Evolutionary conservation across 2,329 filamentous ascomycete species (phyloP).

Genomic region (Metarhizium guizhouense): DNA sequence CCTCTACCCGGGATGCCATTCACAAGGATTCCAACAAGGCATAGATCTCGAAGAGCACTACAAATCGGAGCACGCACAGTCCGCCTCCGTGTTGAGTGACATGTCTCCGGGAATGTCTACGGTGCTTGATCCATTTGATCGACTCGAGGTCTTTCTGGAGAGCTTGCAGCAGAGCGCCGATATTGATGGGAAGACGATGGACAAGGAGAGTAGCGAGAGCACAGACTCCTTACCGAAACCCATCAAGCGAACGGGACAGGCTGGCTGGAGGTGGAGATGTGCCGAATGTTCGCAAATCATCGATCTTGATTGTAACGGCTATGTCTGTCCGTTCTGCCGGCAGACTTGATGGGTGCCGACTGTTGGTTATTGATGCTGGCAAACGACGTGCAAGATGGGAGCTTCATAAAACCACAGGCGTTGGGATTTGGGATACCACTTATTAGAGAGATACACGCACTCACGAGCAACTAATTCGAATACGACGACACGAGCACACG

Average conservation of each 20-base stretch:
- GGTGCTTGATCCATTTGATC: background rate
- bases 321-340: background rate
- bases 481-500: background rate
- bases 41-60: background rate
- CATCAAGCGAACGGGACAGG: background rate
- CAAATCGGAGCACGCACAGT: background rate
- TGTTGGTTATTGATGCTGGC: background rate
- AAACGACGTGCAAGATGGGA: background rate
- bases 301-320: background rate
- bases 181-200: background rate
- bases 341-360: background rate
- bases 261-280: background rate
- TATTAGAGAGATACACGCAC: background rate
- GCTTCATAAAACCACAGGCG: background rate
- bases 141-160: background rate
- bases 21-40: background rate
- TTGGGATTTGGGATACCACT: background rate
- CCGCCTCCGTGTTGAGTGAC: background rate
- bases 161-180: background rate
- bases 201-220: background rate
- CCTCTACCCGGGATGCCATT: background rate
- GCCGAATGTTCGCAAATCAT: background rate
- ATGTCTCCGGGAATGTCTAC: background rate
- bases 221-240: background rate
- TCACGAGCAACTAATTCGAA: background rate